phyloP scores from a whole-genome alignment of 768 basidiomycete genomes.

The Melanogaster broomeanus region DNA sequence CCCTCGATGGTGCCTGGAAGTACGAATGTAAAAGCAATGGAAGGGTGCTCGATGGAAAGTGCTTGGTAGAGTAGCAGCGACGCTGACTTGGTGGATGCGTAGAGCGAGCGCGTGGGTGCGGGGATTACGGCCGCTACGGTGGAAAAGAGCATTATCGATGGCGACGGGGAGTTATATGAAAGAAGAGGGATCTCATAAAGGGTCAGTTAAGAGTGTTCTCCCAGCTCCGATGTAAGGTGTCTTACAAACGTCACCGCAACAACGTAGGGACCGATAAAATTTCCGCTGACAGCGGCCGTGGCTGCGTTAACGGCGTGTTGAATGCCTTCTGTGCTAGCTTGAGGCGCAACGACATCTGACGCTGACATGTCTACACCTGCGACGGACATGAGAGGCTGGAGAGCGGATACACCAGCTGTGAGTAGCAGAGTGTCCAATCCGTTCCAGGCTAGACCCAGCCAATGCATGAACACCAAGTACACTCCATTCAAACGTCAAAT shows the following conservation, averaged over 20 bases:
- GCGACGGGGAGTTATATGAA: conserved; percentile 57
- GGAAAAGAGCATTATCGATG: conserved; percentile 78
- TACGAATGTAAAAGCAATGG: conserved; percentile 59
- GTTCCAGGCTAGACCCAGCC: conserved; percentile 58
- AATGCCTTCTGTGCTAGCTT: conserved; percentile 56
- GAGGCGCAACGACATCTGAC: conserved; percentile 31
- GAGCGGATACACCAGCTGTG: conserved; percentile 81
- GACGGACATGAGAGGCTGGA: conserved; percentile 72
- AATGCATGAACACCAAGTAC: not conserved
- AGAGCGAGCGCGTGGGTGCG: conserved; percentile 83
- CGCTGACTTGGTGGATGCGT: conserved; percentile 82
- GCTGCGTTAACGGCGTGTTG: conserved; percentile 59
- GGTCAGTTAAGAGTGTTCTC: not conserved
- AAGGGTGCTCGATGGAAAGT: conserved; percentile 78
- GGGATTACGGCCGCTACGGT: conserved; percentile 79
- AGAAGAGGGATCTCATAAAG: conserved; percentile 72
- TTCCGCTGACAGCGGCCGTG: conserved; percentile 55
- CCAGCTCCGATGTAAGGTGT: conserved; percentile 1
- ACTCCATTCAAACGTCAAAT: not conserved
- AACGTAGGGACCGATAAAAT: conserved; percentile 71
- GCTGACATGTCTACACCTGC: conserved; percentile 51
- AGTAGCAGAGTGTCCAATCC: conserved; percentile 85
- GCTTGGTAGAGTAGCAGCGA: conserved; percentile 76
- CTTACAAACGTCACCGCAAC: conserved; percentile 73
- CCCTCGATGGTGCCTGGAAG: conserved; percentile 76